Percentiles rank a stretch among this genome's conserved stretches.
These are phyloP conservation scores for Saccharomyces eubayanus DNA, from an alignment of 805 yeast species.

Conservation along the genomic window DNA sequence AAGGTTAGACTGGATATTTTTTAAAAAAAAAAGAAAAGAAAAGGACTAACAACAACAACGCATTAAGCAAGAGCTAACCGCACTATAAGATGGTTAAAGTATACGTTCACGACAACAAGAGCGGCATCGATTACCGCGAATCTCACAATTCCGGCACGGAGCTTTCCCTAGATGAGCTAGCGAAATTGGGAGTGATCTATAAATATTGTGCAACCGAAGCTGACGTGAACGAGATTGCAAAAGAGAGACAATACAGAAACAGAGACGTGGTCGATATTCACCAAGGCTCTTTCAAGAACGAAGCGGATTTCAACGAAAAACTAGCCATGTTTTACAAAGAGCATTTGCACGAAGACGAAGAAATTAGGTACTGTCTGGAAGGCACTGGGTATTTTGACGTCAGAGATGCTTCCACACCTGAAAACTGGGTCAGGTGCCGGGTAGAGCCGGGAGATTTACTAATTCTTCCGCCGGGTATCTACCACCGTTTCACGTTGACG, in stretches of 20 bases:
- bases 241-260: constrained; percentile 65
- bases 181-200: constrained; percentile 61
- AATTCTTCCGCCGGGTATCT: constrained; percentile 84
- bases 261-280: constrained; percentile 63
- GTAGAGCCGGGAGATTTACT: constrained; percentile 56
- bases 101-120: constrained; percentile 59
- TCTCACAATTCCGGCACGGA: constrained; percentile 63
- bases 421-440: constrained; percentile 67
- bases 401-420: constrained; percentile 43
- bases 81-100: constrained; percentile 34
- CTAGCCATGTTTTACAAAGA: constrained; percentile 67
- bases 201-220: constrained; percentile 39
- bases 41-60: too few species aligned
- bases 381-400: constrained; percentile 93
- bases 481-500: constrained; percentile 83
- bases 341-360: constrained; percentile 95
- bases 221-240: constrained; percentile 60
- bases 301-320: constrained; percentile 51
- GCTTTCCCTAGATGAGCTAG: constrained; percentile 44
- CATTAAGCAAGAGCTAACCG: not conserved
- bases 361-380: constrained; percentile 78
- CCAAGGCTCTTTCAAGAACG: constrained; percentile 52
- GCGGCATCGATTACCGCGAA: constrained; percentile 50
- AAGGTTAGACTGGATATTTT: not conserved
- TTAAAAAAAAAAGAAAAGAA: not conserved